Evolutionary conservation across 2,329 filamentous ascomycete genomes (phyloP), one percentile per base, ranked within the genome.

Genomic region (Cyclaneusma minus): DNA sequence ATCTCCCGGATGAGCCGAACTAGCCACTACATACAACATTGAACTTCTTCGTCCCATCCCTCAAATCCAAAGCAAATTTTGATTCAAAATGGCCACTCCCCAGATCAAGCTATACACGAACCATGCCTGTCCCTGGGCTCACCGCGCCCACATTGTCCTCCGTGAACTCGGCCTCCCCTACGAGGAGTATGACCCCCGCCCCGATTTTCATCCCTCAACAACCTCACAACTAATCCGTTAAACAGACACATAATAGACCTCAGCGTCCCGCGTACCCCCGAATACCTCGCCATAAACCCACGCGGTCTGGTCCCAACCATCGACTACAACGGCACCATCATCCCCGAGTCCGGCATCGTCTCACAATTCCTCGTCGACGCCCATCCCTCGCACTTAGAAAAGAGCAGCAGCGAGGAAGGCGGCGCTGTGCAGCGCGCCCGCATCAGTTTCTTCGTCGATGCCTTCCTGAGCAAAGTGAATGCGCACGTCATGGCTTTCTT

Each of bases 221-320:
- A n/a, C n/a, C n/a, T n/a, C n/a, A n/a, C n/a, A n/a, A n/a, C n/a
- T n/a, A n/a, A n/a, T n/a, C n/a, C n/a, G n/a, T n/a, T n/a, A n/a
- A n/a, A n/a, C n/a, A n/a, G n/a, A n/a, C n/a, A 79, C 33, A 67
- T 70, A 30, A 78, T 91, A 39, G 76, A 87, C 46, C 60, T 89
- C 24, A 50, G 54, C 38, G 63, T 51, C 7, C 80, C 81, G 0
- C 69, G 81, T 7, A 70, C 75, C 15, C 57, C 66, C 19, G 80
- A 74, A 58, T 89, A 87, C 46, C 64, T 89, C 6, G 58, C 73
- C 27, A 55, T 89, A 45, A 85, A 87, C 55, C 79, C 80, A 37
- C 70, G 79, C 30, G 82, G 82, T 9, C 66, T 84, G 3, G 79
- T 89, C 4, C 81, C 82, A 1, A 55, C 70, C 0, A 53, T 89